A percentile compares a stretch with the other conserved stretches of the same genome.
Conservation (phyloP, 257 asterid species). For the Solanum acaule region DNA sequence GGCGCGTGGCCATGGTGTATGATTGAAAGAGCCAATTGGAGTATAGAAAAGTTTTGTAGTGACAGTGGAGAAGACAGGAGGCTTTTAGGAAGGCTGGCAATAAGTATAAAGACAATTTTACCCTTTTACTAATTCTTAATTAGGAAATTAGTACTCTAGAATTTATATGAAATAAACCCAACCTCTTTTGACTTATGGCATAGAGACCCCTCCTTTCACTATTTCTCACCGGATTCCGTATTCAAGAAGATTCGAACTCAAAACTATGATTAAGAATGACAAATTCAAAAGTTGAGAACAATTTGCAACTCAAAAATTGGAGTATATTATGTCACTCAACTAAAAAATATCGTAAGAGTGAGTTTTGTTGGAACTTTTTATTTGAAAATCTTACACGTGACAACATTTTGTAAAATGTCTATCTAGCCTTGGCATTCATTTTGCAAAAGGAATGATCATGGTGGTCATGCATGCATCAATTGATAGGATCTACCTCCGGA, state of each 20-base stretch:
- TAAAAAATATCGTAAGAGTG: neutral
- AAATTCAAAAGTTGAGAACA: neutral
- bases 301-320: neutral
- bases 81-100: neutral
- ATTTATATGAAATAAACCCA: neutral
- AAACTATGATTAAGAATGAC: neutral
- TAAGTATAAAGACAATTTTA: neutral
- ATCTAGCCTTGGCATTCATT: neutral
- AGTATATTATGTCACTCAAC: neutral
- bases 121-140: neutral
- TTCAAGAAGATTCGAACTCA: neutral
- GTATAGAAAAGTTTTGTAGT: neutral
- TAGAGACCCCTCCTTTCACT: neutral
- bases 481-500: neutral
- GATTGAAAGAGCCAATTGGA: neutral
- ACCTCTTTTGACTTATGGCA: neutral
- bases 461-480: neutral
- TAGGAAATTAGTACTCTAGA: neutral
- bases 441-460: neutral
- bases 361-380: neutral
- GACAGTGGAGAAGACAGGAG: neutral
- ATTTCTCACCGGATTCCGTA: neutral
- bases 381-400: neutral
- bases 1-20: conserved; percentile 50
- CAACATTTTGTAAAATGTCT: neutral